Conservation (phyloP, 164 flowering plant species). For the Magnolia changhungtana region DNA sequence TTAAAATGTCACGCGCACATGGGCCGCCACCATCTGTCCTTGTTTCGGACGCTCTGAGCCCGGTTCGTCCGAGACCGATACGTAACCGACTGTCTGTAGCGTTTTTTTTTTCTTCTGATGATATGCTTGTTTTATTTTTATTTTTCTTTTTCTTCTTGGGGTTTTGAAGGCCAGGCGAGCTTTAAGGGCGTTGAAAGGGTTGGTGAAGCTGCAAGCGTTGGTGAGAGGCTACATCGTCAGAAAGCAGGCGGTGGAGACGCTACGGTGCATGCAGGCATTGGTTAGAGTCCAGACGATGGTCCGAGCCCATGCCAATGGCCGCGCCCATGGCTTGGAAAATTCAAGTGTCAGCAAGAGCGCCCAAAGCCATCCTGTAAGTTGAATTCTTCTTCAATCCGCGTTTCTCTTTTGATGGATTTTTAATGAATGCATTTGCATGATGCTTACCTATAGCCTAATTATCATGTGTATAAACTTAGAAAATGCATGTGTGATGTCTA, state of each 20-base stretch:
- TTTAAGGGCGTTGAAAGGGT: slow-evolving; percentile 71
- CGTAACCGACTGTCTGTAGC: background rate
- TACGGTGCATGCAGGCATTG: slow-evolving; percentile 79
- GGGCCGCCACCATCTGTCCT: background rate
- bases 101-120: background rate
- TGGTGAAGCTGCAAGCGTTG: slow-evolving; percentile 89
- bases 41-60: too few relatives aligned
- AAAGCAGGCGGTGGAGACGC: slow-evolving; percentile 66
- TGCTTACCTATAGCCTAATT: background rate
- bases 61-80: background rate
- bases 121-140: background rate
- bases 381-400: background rate
- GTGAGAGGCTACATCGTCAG: slow-evolving; percentile 89
- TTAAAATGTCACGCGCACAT: background rate
- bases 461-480: background rate
- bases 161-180: slow-evolving; percentile 80
- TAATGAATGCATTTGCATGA: background rate
- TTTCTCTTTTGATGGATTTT: background rate
- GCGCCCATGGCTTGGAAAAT: slow-evolving; percentile 19
- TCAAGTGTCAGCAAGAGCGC: background rate
- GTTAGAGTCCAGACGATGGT: slow-evolving; percentile 60
- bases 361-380: slow-evolving; percentile 4
- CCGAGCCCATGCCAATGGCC: slow-evolving; percentile 54
- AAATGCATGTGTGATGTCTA: background rate
- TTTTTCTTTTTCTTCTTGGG: background rate